phyloP scores from a whole-genome alignment of 176 grass and related monocot genomes.

The Tillandsia leiboldiana region DNA sequence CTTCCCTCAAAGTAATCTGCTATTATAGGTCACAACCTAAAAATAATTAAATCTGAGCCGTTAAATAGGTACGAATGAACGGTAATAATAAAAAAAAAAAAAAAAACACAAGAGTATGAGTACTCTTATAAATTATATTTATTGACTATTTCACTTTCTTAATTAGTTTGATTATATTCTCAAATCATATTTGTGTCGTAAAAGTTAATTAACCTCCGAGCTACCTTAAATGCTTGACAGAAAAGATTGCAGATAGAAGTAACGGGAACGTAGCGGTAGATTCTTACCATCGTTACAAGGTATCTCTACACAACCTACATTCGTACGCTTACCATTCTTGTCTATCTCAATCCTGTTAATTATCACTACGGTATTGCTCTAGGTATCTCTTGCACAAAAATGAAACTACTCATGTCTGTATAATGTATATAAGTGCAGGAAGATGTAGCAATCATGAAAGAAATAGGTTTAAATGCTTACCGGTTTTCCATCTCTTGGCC shows the following conservation, averaged over 20 bases:
- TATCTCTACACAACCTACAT: neutral
- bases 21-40: too few species aligned
- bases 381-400: neutral
- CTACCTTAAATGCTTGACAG: slow-evolving; percentile 23
- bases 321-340: neutral
- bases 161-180: neutral
- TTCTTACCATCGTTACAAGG: slow-evolving; percentile 70
- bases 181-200: too few species aligned
- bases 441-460: slow-evolving; percentile 65
- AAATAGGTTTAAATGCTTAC: slow-evolving; percentile 61
- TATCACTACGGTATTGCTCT: neutral
- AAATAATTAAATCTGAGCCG: too few species aligned
- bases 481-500: slow-evolving; percentile 88
- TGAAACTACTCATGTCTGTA: neutral
- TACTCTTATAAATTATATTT: neutral
- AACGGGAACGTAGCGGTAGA: slow-evolving; percentile 69
- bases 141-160: neutral
- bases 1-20: too few species aligned
- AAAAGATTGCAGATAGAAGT: slow-evolving; percentile 60
- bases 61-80: too few species aligned
- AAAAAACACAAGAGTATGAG: too few species aligned
- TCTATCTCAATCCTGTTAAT: neutral
- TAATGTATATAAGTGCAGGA: slow-evolving; percentile 37
- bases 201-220: neutral
- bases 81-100: too few species aligned